A percentile compares a stretch with the other conserved stretches of the same genome.
Evolutionary conservation across 805 yeast genomes (phyloP).

Genomic region (Ascoidea tarda): DNA sequence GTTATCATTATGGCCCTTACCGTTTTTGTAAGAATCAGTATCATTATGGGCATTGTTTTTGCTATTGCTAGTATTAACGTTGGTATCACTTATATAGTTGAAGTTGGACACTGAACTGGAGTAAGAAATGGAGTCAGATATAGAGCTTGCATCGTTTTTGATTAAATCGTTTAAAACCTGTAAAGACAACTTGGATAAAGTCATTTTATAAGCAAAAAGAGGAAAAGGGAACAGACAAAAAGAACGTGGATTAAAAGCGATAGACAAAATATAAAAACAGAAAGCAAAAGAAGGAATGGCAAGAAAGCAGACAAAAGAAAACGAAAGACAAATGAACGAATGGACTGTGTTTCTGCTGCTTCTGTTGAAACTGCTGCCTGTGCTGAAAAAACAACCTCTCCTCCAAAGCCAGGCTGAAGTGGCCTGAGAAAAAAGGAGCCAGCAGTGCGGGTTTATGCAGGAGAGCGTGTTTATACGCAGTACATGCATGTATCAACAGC

Average conservation of each 20-base stretch:
- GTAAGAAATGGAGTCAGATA: background rate
- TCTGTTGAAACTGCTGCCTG: background rate
- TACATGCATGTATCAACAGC: background rate
- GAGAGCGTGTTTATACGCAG: background rate
- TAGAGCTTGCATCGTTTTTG: background rate
- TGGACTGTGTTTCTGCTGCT: background rate
- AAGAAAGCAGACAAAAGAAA: background rate
- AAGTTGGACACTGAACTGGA: no score
- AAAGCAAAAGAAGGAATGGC: background rate
- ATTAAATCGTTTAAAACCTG: background rate
- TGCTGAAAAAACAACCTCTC: background rate
- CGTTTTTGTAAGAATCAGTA: background rate
- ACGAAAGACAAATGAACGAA: background rate
- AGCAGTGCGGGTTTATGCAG: no score
- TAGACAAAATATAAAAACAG: no score
- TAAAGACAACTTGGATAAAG: background rate
- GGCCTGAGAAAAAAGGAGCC: no score
- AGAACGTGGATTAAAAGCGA: background rate
- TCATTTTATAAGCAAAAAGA: background rate
- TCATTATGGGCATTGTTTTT: background rate
- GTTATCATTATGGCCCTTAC: no score
- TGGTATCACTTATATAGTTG: background rate
- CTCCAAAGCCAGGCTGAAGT: no score
- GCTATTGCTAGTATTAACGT: no score
- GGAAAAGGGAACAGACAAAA: background rate